phyloP scores from a whole-genome alignment of 129 eudicot genomes.

The Arctium minus region DNA sequence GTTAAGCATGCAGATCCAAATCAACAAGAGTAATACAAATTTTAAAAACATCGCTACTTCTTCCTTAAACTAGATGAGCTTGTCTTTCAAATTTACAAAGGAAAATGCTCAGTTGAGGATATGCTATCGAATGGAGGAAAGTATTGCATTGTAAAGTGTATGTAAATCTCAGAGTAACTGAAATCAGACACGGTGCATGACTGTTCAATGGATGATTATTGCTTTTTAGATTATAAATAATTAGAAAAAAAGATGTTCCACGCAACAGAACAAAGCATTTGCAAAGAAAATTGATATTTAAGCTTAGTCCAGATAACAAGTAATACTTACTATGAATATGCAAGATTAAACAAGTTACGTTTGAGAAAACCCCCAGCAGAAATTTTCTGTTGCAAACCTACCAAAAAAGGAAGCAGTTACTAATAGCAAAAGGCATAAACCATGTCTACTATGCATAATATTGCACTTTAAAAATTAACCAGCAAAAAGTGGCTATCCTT shows the following conservation, averaged over 20 bases:
- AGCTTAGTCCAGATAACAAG: background rate
- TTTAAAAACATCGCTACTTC: background rate
- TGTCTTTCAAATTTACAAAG: too few species aligned
- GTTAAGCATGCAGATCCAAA: background rate
- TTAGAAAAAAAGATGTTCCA: background rate
- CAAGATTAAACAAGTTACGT: constrained; percentile 61
- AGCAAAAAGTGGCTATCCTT: too few species aligned
- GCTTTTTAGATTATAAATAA: background rate
- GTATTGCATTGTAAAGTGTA: too few species aligned
- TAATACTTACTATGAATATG: constrained; percentile 61
- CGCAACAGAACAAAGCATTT: background rate
- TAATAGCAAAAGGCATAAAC: background rate
- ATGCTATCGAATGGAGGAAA: too few species aligned
- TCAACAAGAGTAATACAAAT: background rate
- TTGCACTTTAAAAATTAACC: background rate
- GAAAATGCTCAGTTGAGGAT: too few species aligned
- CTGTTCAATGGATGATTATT: background rate
- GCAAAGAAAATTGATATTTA: background rate
- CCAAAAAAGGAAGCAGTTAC: background rate
- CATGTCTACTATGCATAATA: background rate
- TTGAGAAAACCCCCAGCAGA: constrained; percentile 70
- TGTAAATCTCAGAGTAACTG: background rate
- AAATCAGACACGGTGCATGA: background rate
- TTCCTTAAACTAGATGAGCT: background rate
- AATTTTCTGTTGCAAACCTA: constrained; percentile 85